A percentile compares a stretch with the other conserved stretches of the same genome.
phyloP scores from a whole-genome alignment of 2,329 filamentous ascomycete genomes.

The Pseudogymnoascus sp. region DNA sequence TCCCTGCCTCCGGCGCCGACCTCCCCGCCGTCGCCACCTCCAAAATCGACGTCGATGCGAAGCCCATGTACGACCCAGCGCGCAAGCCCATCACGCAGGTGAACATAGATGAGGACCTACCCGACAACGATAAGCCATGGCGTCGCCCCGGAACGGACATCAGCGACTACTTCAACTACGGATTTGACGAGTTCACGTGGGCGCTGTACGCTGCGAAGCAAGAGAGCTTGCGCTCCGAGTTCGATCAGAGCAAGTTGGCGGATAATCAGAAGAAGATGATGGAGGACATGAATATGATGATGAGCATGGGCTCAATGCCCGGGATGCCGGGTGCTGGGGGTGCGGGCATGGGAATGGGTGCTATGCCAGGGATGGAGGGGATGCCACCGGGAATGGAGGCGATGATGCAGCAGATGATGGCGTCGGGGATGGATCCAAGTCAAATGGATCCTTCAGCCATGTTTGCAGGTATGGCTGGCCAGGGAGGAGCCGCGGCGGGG shows the following conservation, averaged over 20 bases:
- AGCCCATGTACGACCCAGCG: slow-evolving; percentile 67
- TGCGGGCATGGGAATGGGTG: slow-evolving; percentile 29
- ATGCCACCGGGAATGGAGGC: slow-evolving; percentile 58
- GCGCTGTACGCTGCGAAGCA: slow-evolving; percentile 88
- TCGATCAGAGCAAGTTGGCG: slow-evolving; percentile 56
- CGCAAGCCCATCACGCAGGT: slow-evolving; percentile 76
- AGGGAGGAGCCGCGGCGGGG: slow-evolving; percentile 30
- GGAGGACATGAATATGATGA: slow-evolving; percentile 63
- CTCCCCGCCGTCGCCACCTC: slow-evolving; percentile 64
- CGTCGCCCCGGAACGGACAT: slow-evolving; percentile 88
- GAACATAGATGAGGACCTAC: slow-evolving; percentile 53
- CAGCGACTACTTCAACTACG: slow-evolving; percentile 98
- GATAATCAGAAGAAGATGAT: slow-evolving; percentile 70
- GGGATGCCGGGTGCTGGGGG: slow-evolving; percentile 34
- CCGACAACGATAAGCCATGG: slow-evolving; percentile 86
- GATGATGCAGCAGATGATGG: slow-evolving; percentile 66
- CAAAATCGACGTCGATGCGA: slow-evolving; percentile 74
- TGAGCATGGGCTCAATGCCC: slow-evolving; percentile 43
- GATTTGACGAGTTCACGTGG: slow-evolving; percentile 98
- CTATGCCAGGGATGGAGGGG: slow-evolving; percentile 52
- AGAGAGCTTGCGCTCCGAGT: slow-evolving; percentile 66
- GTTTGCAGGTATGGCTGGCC: slow-evolving; percentile 49
- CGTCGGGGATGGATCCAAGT: slow-evolving; percentile 53
- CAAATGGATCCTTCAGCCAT: slow-evolving; percentile 59
- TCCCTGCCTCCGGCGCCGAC: slow-evolving; percentile 38